Conservation (phyloP, 2,329 filamentous ascomycete species). For the Colletotrichum echinochloae region DNA sequence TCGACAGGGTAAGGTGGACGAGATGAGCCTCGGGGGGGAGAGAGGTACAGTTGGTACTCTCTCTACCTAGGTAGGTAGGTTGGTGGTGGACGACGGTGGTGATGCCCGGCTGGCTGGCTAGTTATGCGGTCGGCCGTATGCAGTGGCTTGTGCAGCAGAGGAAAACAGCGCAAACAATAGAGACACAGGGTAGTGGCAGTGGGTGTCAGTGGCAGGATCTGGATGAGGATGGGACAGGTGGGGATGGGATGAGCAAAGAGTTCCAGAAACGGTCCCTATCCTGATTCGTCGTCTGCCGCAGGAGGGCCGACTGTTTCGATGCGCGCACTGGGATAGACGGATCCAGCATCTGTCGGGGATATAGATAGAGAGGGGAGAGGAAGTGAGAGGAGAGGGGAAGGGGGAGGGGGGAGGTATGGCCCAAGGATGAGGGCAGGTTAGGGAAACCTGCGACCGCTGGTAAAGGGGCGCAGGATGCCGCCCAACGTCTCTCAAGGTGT, state of each 20-base stretch:
- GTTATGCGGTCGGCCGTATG: slow-evolving; percentile 5
- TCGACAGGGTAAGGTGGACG: slow-evolving; percentile 5
- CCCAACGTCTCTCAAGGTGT: slow-evolving; percentile 9
- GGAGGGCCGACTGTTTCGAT: slow-evolving; percentile 48
- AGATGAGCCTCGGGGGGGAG: neutral
- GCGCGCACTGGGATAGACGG: slow-evolving; percentile 48
- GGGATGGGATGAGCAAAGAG: slow-evolving; percentile 42
- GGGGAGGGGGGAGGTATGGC: slow-evolving; percentile 25
- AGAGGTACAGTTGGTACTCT: neutral
- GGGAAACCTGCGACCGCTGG: slow-evolving; percentile 22
- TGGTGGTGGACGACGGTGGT: neutral
- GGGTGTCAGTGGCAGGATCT: slow-evolving; percentile 6
- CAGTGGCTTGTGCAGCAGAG: slow-evolving; percentile 1
- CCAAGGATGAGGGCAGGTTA: slow-evolving; percentile 48
- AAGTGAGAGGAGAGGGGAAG: neutral
- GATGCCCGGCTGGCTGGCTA: neutral
- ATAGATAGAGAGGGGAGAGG: slow-evolving; percentile 41
- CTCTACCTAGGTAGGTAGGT: neutral
- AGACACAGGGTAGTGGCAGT: slow-evolving; percentile 2
- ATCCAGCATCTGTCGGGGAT: slow-evolving; percentile 50
- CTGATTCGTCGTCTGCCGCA: slow-evolving; percentile 52
- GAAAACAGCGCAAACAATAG: slow-evolving; percentile 1
- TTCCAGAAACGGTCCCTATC: slow-evolving; percentile 43
- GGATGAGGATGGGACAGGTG: slow-evolving; percentile 24
- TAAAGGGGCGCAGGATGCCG: neutral